Evolutionary conservation across 768 basidiomycete genomes (phyloP), one percentile per base, ranked within the genome.

Genomic region (Auricularia heimuer): DNA sequence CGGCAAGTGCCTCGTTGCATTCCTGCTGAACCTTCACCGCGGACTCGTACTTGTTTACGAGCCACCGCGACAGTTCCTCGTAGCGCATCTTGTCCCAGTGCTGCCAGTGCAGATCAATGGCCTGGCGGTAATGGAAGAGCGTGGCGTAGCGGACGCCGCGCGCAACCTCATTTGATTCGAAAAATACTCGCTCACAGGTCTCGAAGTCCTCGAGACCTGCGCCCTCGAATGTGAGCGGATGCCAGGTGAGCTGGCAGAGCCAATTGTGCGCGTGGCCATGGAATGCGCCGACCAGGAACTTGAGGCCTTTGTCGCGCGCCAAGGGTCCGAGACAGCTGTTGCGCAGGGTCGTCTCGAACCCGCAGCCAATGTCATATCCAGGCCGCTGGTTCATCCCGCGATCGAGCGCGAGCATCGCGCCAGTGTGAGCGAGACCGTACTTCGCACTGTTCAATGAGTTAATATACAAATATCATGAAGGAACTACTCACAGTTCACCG

Each of bases 191-290:
- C 36, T 75, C 72, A 42, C 70, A 71, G 1, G 68, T 69, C 62
- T 75, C 71, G 24, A 71, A 70, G 54, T 74, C 71, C 33, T 69
- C 70, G 18, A 69, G 68, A 3, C 75, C 72, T 2, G 66, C 66
- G 6, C 73, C 73, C 4, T 54, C 16, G 35, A 70, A 65, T 47
- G 71, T 71, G 29, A 68, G 56, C 0, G 74, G 74, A 66, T 75
- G 74, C 68, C 69, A 73, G 21, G 65, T 24, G 1, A 75, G 37
- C 58, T 74, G 74, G 54, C 75, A 76, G 11, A 42, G 47, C 1
- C 69, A 66, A 60, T 72, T 73, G 62, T 76, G 75, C 0, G 69
- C 68, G 62, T 75, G 70, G 2, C 74, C 71, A 63, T 75, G 74
- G 66, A 75, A 75, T 1, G 71, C 68, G 3, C 70, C 68, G 6